Base-by-base conservation (phyloP, 768 basidiomycete genomes). In the Xerocomus potaroensis region DNA sequence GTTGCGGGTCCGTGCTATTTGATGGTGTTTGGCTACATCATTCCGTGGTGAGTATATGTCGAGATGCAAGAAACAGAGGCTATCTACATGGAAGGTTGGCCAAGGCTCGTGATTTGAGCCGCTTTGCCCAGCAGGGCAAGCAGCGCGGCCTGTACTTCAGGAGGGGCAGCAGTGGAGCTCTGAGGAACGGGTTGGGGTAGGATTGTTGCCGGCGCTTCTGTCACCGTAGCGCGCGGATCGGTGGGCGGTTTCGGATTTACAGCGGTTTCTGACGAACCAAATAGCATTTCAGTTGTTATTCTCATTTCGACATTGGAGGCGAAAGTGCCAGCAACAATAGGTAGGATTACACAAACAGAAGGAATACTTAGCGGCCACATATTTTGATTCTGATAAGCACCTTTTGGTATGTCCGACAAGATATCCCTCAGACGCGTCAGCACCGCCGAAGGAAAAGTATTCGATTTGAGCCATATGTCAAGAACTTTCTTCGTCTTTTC, bases 401-500 rank as follows among this genome's bases (percentile, higher is more conserved):
- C 90, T 91, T 91, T 82, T 74, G 75, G 77, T 62, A 67, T 72
- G 63, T 74, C 79, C 69, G 77, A 79, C 68, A 89, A 66, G 66
- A 84, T 71, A 66, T 81, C 78, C 68, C 75, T 72, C 65, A 96
- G 74, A 56, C 82, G 84, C 51, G 81, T 72, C 61, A 94, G 71
- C 63, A 88, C 80, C 57, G 76, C 64, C 59, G 82, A 64, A 48
- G 92, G 85, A 72, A 99, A 99, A 40, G 95, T 95, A 68, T 76
- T 80, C 48, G 83, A 80, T 68, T 94, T 95, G 60, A 77, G 78
- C 95, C 95, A 99, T 61, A 99, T 97, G 71, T 97, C 96, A 69
- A 95, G 81, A 61, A 99, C 83, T 70, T 98, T 98, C 76, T 87
- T 86, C 37, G 89, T 79, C 73, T 99, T 99, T 75, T 96, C 95